Evolutionary conservation across 73 alveolate genomes (phyloP).

Genomic region (Paramecium sonneborni): DNA sequence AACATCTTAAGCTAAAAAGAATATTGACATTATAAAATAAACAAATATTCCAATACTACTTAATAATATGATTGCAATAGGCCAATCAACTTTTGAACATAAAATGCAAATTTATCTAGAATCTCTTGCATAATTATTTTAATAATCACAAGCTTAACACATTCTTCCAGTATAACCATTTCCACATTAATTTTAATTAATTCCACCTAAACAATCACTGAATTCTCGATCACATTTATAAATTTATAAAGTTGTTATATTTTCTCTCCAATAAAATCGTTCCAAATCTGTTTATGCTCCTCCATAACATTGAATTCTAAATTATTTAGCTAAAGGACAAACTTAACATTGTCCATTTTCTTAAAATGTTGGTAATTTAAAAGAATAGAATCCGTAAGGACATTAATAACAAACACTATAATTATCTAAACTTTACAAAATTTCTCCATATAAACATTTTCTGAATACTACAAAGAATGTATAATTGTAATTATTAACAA

Average conservation of each 20-base stretch:
- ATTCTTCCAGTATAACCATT: slow-evolving; percentile 1
- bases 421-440: neutral
- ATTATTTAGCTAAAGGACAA: neutral
- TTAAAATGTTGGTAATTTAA: neutral
- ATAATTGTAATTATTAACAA: neutral
- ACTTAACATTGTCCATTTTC: neutral
- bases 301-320: slow-evolving; percentile 6
- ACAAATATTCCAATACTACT: neutral
- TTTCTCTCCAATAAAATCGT: slow-evolving; percentile 24
- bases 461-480: neutral
- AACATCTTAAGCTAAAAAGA: slow-evolving; percentile 16
- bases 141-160: slow-evolving; percentile 47
- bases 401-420: slow-evolving; percentile 11
- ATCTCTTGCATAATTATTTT: slow-evolving; percentile 19
- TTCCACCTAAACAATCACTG: slow-evolving; percentile 28
- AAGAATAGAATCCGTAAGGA: neutral
- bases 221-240: neutral
- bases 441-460: slow-evolving; percentile 32
- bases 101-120: neutral
- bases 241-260: neutral
- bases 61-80: neutral
- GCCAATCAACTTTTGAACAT: neutral
- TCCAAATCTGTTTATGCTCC: slow-evolving; percentile 24
- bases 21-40: slow-evolving; percentile 17
- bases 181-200: neutral